phyloP scores from a whole-genome alignment of 345 rosid genomes.

The Hibiscus mutabilis region DNA sequence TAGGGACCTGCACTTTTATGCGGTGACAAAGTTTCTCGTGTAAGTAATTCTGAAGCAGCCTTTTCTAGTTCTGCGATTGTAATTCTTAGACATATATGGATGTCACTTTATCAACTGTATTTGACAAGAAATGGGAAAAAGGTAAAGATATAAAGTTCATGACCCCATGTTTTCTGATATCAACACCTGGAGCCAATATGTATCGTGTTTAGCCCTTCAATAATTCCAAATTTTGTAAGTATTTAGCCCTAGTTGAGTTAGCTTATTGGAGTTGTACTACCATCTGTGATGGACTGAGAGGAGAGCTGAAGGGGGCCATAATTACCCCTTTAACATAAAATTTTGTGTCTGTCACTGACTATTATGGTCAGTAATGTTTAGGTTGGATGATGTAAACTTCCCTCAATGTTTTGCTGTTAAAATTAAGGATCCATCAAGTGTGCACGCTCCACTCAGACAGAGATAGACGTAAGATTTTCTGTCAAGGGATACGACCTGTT shows the following conservation, averaged over 20 bases:
- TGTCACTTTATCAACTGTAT: not conserved
- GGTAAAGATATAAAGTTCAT: no score
- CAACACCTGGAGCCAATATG: no score
- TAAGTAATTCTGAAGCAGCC: not conserved
- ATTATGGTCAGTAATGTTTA: slow-evolving; percentile 8
- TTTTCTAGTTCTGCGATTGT: not conserved
- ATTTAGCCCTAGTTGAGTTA: not conserved
- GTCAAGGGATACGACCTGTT: no score
- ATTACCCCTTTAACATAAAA: no score
- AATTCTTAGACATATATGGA: not conserved
- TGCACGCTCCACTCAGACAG: not conserved
- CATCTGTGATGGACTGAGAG: no score
- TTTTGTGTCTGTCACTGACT: not conserved
- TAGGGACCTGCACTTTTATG: not conserved
- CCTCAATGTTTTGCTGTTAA: not conserved
- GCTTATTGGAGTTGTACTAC: not conserved
- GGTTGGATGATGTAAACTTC: not conserved
- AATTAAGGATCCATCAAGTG: slow-evolving; percentile 15
- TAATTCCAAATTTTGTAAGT: slow-evolving; percentile 5
- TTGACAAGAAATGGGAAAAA: not conserved
- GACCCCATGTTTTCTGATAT: no score
- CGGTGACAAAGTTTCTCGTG: slow-evolving; percentile 8
- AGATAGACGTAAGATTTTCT: no score
- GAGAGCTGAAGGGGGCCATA: no score
- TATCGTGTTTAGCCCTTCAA: no score